phyloP scores from a whole-genome alignment of 257 asterid genomes.

The Solanum phureja region DNA sequence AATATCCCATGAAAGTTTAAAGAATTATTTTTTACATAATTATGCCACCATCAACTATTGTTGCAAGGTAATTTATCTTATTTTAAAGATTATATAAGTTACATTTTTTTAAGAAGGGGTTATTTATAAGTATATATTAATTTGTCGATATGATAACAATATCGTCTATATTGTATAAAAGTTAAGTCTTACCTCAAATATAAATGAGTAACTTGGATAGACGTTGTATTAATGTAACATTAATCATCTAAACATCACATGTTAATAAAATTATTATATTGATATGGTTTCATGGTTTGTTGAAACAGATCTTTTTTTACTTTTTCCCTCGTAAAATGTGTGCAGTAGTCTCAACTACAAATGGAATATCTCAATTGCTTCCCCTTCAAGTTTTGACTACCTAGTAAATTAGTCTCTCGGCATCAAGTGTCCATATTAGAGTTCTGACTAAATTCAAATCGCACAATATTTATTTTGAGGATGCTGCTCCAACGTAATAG shows the following conservation, averaged over 20 bases:
- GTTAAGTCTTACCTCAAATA: neutral
- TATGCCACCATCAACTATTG: neutral
- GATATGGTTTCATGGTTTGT: neutral
- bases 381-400: neutral
- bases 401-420: neutral
- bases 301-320: neutral
- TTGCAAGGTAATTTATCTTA: neutral
- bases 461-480: too few species aligned
- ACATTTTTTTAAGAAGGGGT: neutral
- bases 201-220: neutral
- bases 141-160: neutral
- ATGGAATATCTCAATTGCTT: neutral
- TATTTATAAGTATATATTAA: neutral
- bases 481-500: too few species aligned
- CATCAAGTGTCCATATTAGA: too few species aligned
- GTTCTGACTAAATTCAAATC: too few species aligned
- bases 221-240: neutral
- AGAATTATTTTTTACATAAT: neutral
- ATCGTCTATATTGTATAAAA: too few species aligned
- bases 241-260: neutral
- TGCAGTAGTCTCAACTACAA: neutral
- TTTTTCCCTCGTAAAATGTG: neutral
- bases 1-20: neutral
- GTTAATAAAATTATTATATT: neutral
- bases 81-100: neutral